Evolutionary conservation across 148 eudicot species (phyloP).

Genomic region (Hydrangea macrophylla): DNA sequence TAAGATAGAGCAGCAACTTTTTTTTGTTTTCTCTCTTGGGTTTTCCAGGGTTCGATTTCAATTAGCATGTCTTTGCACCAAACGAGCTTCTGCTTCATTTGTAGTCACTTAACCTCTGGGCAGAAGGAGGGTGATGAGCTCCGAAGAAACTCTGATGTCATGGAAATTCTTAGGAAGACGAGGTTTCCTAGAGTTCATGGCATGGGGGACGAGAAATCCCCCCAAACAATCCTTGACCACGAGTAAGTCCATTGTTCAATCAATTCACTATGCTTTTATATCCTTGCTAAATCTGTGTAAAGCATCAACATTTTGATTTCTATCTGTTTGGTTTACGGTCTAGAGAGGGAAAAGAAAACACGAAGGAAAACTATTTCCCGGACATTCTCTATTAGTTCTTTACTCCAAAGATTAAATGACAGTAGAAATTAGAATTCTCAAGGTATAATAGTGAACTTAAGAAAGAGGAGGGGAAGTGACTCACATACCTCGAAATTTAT

Average conservation of each 20-base stretch:
- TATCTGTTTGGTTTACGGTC: too few species aligned
- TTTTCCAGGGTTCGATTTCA: constrained; percentile 95
- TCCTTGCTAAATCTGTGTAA: not conserved
- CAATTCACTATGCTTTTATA: not conserved
- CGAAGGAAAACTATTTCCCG: too few species aligned
- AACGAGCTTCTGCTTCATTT: constrained; percentile 95
- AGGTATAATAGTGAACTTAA: too few species aligned
- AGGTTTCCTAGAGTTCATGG: constrained; percentile 78
- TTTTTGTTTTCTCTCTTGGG: constrained; percentile 7
- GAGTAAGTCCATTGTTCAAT: constrained; percentile 48
- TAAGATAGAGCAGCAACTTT: constrained; percentile 2
- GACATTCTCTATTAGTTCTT: too few species aligned
- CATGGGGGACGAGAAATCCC: constrained; percentile 57
- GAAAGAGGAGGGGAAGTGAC: too few species aligned
- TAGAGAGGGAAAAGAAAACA: too few species aligned
- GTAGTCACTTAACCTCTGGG: constrained; percentile 92
- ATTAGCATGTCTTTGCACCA: constrained; percentile 95
- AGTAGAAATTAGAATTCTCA: too few species aligned
- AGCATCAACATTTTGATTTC: not conserved
- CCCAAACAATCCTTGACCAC: constrained; percentile 86
- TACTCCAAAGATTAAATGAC: too few species aligned
- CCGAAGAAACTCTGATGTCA: constrained; percentile 88
- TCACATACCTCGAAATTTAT: too few species aligned
- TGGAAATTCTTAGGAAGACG: constrained; percentile 89
- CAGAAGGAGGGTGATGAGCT: constrained; percentile 95